A percentile compares a stretch with the other conserved stretches of the same genome.
These are phyloP conservation scores for Przewalskia tangutica DNA, from an alignment of 257 asterid species.

Conservation along the genomic window DNA sequence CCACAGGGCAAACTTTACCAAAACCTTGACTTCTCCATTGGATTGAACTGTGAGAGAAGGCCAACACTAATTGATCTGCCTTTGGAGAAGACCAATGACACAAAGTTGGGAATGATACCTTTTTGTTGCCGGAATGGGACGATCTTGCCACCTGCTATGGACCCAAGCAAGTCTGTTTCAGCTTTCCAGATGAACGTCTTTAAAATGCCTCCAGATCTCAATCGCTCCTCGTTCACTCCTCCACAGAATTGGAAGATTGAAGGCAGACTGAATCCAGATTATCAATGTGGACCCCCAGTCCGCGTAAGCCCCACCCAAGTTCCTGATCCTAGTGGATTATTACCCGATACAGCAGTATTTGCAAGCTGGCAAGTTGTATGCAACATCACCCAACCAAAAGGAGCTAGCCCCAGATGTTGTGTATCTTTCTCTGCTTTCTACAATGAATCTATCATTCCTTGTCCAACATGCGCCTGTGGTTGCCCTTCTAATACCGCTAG, in stretches of 20 bases:
- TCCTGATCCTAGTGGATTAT: constrained; percentile 55
- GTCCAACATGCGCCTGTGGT: constrained; percentile 86
- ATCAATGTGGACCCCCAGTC: constrained; percentile 72
- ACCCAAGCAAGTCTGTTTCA: constrained; percentile 70
- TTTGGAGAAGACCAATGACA: constrained; percentile 51
- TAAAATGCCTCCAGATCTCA: constrained; percentile 85
- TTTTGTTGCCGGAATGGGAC: constrained; percentile 91
- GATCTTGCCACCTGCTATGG: constrained; percentile 83
- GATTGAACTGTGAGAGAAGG: constrained; percentile 62
- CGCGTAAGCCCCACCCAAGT: constrained; percentile 67
- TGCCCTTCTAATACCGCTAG: constrained; percentile 32
- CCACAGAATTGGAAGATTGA: constrained; percentile 74
- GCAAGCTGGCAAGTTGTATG: constrained; percentile 96
- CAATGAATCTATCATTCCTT: constrained; percentile 82
- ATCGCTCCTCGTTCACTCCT: constrained; percentile 65
- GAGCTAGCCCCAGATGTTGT: constrained; percentile 69
- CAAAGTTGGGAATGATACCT: constrained; percentile 65
- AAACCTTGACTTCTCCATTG: constrained; percentile 60
- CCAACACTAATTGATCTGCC: constrained; percentile 83
- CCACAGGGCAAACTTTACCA: constrained; percentile 50
- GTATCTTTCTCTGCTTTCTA: constrained; percentile 88
- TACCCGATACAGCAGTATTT: constrained; percentile 39
- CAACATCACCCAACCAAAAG: constrained; percentile 63
- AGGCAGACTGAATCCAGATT: constrained; percentile 75
- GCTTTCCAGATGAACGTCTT: constrained; percentile 73